Evolutionary conservation across 306 rosid genomes (phyloP).

Genomic region (Malus sylvestris): DNA sequence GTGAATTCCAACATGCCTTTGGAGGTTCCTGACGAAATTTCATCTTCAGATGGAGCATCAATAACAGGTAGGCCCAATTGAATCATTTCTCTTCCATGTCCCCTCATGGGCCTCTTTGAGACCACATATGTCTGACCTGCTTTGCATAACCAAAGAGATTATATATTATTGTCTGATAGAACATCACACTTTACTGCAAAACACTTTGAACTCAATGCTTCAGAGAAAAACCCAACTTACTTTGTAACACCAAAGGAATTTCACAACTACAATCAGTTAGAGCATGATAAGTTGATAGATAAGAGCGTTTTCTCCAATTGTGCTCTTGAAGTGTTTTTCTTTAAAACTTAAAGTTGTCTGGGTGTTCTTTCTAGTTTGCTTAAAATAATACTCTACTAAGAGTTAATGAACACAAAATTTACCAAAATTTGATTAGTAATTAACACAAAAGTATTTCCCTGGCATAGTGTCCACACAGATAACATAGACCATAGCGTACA

Average conservation of each 20-base stretch:
- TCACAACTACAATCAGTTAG: background rate
- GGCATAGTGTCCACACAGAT: background rate
- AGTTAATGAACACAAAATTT: background rate
- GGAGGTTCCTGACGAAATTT: slow-evolving; percentile 41
- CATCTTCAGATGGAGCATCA: slow-evolving; percentile 56
- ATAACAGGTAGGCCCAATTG: slow-evolving; percentile 69
- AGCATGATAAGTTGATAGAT: background rate
- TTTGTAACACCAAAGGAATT: background rate
- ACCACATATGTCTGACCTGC: slow-evolving; percentile 56
- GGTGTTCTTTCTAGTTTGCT: background rate
- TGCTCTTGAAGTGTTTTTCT: background rate
- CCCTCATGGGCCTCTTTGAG: slow-evolving; percentile 69
- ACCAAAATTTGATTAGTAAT: background rate
- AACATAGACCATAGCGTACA: background rate
- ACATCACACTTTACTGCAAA: too few species aligned
- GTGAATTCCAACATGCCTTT: slow-evolving; percentile 46
- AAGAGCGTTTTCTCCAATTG: background rate
- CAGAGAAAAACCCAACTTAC: background rate
- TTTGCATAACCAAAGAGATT: slow-evolving; percentile 12
- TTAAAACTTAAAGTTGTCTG: background rate
- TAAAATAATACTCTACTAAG: background rate
- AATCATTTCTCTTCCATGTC: slow-evolving; percentile 81
- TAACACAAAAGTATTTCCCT: background rate
- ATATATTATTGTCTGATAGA: background rate
- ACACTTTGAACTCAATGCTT: background rate